Base-by-base conservation (phyloP, 768 basidiomycete species). In the Hygrophorus pudorinus region DNA sequence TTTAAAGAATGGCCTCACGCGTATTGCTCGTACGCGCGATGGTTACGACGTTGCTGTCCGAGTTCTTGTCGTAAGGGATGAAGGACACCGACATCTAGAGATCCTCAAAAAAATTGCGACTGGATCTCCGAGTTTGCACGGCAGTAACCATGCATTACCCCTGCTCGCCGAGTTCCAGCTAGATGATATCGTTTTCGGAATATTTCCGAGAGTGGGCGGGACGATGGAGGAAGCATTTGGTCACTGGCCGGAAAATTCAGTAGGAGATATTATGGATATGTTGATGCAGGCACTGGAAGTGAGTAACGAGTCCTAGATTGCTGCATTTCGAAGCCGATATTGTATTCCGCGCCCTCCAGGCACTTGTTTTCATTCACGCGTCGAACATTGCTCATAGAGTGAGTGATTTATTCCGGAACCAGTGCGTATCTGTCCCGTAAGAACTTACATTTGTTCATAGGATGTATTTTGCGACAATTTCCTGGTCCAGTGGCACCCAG, bases 401-500 rank as follows among this genome's bases (percentile, higher is more conserved):
- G 41, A 51, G 56, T 51, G 17, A 11, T 28, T 32, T 13, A 31
- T 32, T 29, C 9, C 6, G 5, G n/a, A 14, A 9, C 24, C 5
- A 12, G 10, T 11, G 6, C 30, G 16, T 8, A 13, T 20, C 27
- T 42, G 28, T 20, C n/a, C 16, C 17, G 8, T 10, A 33, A 38
- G 12, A 11, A 13, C 18, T 45, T 17, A 11, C 42, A 1, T 2
- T 18, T 9, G 1, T 38, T 17, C 32, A 12, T 36, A 63, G 59
- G 59, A 63, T 35, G 56, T 59, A 12, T 60, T 59, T 42, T 48
- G 35, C 9, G 58, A 60, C 40, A 63, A 65, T 43, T 63, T 60
- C 38, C 41, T 62, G 2, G 36, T 62, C 3, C 53, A 65, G 41
- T 61, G 56, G 54, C 54, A 59, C 4, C 62, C 62, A 1, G 58